These are phyloP conservation scores for Hygrocybe punicea DNA, from an alignment of 768 basidiomycete species.

Conservation along the genomic window DNA sequence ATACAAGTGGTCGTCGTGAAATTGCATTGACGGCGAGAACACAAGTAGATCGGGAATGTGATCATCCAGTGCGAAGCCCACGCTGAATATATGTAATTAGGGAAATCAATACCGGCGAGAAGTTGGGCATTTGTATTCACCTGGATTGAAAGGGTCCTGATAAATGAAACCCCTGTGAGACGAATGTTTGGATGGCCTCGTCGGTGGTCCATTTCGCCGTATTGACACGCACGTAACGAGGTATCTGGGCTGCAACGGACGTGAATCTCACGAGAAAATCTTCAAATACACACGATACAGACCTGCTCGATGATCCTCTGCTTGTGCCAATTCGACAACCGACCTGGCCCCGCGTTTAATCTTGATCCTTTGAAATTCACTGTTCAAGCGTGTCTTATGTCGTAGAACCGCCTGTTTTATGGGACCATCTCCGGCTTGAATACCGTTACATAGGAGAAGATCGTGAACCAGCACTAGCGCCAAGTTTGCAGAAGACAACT, in stretches of 20 bases:
- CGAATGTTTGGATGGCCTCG: constrained; percentile 58
- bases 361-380: constrained; percentile 83
- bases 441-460: constrained; percentile 68
- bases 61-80: constrained; percentile 65
- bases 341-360: constrained; percentile 67
- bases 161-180: constrained; percentile 52
- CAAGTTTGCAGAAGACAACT: constrained; percentile 71
- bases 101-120: constrained; percentile 1
- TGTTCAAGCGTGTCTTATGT: constrained; percentile 84
- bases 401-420: constrained; percentile 82
- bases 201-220: constrained; percentile 62
- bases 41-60: constrained; percentile 82
- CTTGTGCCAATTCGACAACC: constrained; percentile 60
- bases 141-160: constrained; percentile 51
- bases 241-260: constrained; percentile 54
- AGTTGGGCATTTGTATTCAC: constrained; percentile 34
- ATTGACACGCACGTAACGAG: constrained; percentile 85
- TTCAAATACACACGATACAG: constrained; percentile 8
- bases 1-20: constrained; percentile 73
- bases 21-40: constrained; percentile 63
- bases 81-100: constrained; percentile 35
- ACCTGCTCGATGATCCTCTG: constrained; percentile 65
- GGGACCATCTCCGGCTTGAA: constrained; percentile 88
- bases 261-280: background rate
- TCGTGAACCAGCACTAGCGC: constrained; percentile 90